Evolutionary conservation across 2,329 filamentous ascomycete species (phyloP).

Genomic region (Nectriaceae sp.): DNA sequence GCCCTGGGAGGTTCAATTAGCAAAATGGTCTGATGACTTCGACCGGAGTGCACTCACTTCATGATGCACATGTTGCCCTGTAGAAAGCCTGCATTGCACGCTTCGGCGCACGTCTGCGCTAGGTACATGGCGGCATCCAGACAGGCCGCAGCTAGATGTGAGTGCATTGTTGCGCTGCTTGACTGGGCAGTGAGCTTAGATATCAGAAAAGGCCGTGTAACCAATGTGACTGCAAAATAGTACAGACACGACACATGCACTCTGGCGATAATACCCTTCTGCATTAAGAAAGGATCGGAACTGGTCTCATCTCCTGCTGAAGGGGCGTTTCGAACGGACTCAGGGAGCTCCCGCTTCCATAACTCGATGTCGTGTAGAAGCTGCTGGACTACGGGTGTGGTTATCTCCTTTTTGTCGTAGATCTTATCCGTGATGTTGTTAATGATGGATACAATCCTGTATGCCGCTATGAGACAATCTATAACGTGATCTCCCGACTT

Average conservation of each 20-base stretch:
- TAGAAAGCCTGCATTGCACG: constrained; percentile 44
- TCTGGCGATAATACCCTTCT: constrained; percentile 46
- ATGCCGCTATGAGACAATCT: constrained; percentile 41
- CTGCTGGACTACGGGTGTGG: constrained; percentile 37
- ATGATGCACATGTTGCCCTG: constrained; percentile 60
- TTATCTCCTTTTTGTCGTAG: constrained; percentile 40
- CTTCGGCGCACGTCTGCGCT: constrained; percentile 54
- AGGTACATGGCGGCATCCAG: constrained; percentile 57
- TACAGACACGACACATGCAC: constrained; percentile 59
- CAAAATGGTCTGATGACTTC: not conserved
- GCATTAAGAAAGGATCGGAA: constrained; percentile 2
- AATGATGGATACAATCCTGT: constrained; percentile 44
- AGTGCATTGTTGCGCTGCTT: constrained; percentile 27
- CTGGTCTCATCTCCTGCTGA: constrained; percentile 5
- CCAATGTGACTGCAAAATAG: constrained; percentile 59
- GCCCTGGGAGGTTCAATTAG: constrained; percentile 37
- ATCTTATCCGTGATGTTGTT: constrained; percentile 45
- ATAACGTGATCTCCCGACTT: constrained; percentile 20
- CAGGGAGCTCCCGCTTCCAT: constrained; percentile 48
- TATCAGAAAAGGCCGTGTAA: constrained; percentile 57
- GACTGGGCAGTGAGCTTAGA: constrained; percentile 45
- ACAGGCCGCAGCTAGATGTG: constrained; percentile 51
- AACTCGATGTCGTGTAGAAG: constrained; percentile 43
- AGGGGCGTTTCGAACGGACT: constrained; percentile 25
- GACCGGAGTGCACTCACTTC: constrained; percentile 45